Evolutionary conservation across 352 stramenopile genomes (phyloP), one percentile per base, ranked within the genome.

Genomic region (Phytopythium chamaehyphon): DNA sequence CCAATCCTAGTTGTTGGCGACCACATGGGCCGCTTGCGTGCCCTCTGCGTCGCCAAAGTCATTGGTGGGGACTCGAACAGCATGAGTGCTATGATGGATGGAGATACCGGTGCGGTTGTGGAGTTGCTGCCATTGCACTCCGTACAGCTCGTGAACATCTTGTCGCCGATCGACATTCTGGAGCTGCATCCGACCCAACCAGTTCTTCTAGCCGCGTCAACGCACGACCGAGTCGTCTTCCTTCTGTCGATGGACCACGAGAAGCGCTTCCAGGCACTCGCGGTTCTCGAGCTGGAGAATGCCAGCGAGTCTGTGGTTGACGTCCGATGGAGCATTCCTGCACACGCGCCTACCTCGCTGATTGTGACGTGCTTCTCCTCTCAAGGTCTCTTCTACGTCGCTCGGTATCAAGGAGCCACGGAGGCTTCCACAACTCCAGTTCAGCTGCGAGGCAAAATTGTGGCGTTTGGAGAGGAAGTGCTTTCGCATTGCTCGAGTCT

Each of bases 231-330:
- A 12, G 44, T 47, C 0, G 62, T 90, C 3, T 87, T 88, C 38
- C 39, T 90, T 7, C 6, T 90, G 2, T 88, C 77, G 8, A 61
- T 88, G 47, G 82, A 90, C 14, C 77, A 87, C 44, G 78, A 90
- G 42, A 77, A 74, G 31, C 65, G 70, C n/a, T 93, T 93, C 37
- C 61, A 54, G 0, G 69, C 85, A 0, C 44, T 84, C n/a, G 79
- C 75, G 0, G 88, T 74, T 54, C 66, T 83, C 28, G 62, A 57
- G 16, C 50, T 90, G 21, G 59, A 54, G 28, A 55, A 66, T 12
- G 23, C 57, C 2, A 61, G 49, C 19, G 80, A 90, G 31, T 54
- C 36, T 6, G 48, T 85, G 1, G 57, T 88, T 6, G 80, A 88
- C 47, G 77, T 81, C 35, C 66, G 76, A 40, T 90, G 80, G 80